Conservation (phyloP, 78 protist species). For the Protostelium mycophagum region DNA sequence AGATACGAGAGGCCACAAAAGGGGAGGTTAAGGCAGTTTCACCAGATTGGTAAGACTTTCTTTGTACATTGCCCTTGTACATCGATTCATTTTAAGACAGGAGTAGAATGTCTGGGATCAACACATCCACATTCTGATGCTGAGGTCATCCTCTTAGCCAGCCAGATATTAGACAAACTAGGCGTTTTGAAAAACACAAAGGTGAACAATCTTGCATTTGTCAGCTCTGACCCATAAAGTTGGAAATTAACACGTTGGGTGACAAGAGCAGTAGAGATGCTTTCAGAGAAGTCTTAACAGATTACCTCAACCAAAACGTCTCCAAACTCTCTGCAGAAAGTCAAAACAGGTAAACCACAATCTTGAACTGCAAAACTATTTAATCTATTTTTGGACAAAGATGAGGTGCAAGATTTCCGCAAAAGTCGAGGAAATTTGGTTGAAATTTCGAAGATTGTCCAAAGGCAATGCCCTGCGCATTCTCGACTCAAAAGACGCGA, state of each 20-base stretch:
- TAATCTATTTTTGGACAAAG: no score
- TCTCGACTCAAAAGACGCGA: constrained; percentile 45
- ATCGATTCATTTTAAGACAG: not conserved
- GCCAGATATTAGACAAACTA: not conserved
- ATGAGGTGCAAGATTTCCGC: no score
- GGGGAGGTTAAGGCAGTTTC: constrained; percentile 60
- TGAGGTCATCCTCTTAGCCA: constrained; percentile 26
- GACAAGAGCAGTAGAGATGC: not conserved
- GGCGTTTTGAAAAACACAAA: not conserved
- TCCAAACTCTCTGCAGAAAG: constrained; percentile 17
- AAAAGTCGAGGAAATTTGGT: not conserved
- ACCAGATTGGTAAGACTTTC: constrained; percentile 20
- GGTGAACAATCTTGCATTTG: not conserved
- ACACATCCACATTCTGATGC: constrained; percentile 28
- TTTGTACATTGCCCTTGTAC: not conserved
- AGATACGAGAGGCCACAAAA: constrained; percentile 65
- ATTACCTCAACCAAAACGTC: not conserved
- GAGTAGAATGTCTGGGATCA: constrained; percentile 42
- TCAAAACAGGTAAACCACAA: constrained; percentile 3
- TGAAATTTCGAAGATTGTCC: not conserved
- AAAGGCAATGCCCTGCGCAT: constrained; percentile 38
- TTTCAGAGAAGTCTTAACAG: not conserved
- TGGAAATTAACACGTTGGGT: constrained; percentile 47
- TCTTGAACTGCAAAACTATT: no score
- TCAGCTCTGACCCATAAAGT: not conserved